A percentile compares a stretch with the other conserved stretches of the same genome.
Conservation (phyloP, 2,329 filamentous ascomycete genomes). For the Cadophora sp. region DNA sequence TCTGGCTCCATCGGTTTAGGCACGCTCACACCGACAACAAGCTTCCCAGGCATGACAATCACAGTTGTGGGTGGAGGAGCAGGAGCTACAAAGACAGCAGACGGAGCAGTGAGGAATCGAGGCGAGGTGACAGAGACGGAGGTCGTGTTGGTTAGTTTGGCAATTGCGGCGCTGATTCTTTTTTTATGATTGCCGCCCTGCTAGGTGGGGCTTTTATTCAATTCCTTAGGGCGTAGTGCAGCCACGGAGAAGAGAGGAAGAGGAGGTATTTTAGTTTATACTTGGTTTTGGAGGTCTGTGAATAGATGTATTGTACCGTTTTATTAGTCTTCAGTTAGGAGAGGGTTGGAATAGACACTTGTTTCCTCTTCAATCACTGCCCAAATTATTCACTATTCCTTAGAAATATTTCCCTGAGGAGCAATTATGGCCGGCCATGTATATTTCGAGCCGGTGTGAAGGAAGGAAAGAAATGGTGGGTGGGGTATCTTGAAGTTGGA, state of each 20-base stretch:
- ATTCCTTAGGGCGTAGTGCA: slow-evolving; percentile 25
- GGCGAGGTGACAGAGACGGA: slow-evolving; percentile 6
- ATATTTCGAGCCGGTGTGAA: no score
- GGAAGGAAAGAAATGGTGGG: no score
- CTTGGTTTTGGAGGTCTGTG: neutral
- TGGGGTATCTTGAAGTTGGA: neutral
- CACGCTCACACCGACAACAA: neutral
- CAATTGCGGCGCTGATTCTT: slow-evolving; percentile 28
- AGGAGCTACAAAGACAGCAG: slow-evolving; percentile 13
- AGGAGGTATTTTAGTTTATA: slow-evolving; percentile 1
- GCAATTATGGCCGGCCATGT: no score
- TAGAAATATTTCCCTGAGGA: no score
- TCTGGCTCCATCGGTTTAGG: neutral
- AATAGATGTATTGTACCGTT: neutral
- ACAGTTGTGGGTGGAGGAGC: slow-evolving; percentile 8
- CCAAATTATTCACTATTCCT: neutral
- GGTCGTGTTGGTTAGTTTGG: slow-evolving; percentile 20
- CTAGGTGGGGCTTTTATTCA: slow-evolving; percentile 21
- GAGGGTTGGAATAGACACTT: slow-evolving; percentile 4
- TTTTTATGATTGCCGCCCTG: slow-evolving; percentile 32
- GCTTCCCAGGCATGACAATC: slow-evolving; percentile 5
- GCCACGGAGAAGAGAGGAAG: neutral
- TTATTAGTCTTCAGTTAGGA: neutral
- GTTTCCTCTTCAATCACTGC: neutral
- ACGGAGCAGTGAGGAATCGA: slow-evolving; percentile 13